A percentile compares a stretch with the other conserved stretches of the same genome.
Evolutionary conservation across 129 eudicot genomes (phyloP).

Genomic region (Chrysanthemum lavandulifolium): DNA sequence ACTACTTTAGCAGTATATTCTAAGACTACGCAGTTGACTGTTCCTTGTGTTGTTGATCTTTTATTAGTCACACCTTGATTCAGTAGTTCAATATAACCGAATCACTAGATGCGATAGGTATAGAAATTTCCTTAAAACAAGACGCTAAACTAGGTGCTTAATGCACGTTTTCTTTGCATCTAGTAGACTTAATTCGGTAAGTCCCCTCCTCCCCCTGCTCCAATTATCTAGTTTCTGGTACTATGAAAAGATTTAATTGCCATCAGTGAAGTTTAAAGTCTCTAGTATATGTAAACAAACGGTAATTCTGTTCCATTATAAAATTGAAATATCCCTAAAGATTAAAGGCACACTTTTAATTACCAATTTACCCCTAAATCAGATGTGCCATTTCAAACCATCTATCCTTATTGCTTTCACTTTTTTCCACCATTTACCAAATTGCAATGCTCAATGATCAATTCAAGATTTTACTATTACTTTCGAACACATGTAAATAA

Average conservation of each 20-base stretch:
- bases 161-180: not conserved
- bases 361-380: no score
- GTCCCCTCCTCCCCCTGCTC: not conserved
- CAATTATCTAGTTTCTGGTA: not conserved
- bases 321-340: no score
- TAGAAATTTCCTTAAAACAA: not conserved
- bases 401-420: no score
- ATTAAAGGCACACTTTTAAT: no score
- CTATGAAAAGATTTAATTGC: not conserved
- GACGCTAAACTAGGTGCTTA: not conserved
- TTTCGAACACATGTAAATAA: no score
- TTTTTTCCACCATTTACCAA: no score
- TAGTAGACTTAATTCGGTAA: not conserved
- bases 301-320: no score
- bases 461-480: no score
- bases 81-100: not conserved
- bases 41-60: not conserved
- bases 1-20: not conserved
- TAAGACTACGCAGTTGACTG: not conserved
- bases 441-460: no score
- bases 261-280: no score
- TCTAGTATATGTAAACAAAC: no score
- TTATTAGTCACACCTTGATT: not conserved
- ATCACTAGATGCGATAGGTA: constrained; percentile 1
- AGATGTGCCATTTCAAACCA: no score